Conservation (phyloP, 2,329 filamentous ascomycete species). For the Trichophyton benhamiae region DNA sequence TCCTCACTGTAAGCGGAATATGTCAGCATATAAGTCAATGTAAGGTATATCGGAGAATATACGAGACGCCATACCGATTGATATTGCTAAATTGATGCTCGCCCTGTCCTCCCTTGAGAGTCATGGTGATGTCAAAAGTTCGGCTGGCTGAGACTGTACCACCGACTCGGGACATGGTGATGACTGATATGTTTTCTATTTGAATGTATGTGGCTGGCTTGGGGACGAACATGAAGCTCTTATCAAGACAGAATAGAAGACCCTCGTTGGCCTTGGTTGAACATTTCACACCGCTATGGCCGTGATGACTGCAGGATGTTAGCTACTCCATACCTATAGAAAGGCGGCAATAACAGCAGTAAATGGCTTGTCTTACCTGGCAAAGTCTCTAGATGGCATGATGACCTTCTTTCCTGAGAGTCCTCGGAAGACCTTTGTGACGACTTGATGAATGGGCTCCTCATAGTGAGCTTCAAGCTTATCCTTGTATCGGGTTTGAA, state of each 20-base stretch:
- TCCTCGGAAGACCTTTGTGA: constrained; percentile 90
- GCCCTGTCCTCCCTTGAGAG: constrained; percentile 71
- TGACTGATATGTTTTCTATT: constrained; percentile 80
- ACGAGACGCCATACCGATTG: constrained; percentile 50
- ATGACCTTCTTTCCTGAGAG: constrained; percentile 91
- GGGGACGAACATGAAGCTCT: constrained; percentile 97
- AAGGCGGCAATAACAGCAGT: neutral
- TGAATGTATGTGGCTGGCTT: constrained; percentile 96
- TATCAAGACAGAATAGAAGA: constrained; percentile 91
- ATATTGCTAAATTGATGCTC: constrained; percentile 98
- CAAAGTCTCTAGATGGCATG: constrained; percentile 85
- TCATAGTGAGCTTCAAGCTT: constrained; percentile 85
- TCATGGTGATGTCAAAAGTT: constrained; percentile 93
- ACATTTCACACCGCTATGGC: constrained; percentile 92
- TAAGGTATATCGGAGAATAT: neutral
- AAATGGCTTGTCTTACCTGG: constrained; percentile 40
- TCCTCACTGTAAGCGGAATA: constrained; percentile 51
- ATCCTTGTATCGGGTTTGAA: constrained; percentile 77
- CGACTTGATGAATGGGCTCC: constrained; percentile 81
- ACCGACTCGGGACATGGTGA: constrained; percentile 91
- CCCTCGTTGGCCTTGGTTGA: constrained; percentile 99
- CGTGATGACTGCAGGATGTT: constrained; percentile 55
- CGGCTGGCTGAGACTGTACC: constrained; percentile 86
- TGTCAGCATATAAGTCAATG: neutral
- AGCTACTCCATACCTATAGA: constrained; percentile 6